Evolutionary conservation across 345 rosid species (phyloP).

Genomic region (Linum trigynum): DNA sequence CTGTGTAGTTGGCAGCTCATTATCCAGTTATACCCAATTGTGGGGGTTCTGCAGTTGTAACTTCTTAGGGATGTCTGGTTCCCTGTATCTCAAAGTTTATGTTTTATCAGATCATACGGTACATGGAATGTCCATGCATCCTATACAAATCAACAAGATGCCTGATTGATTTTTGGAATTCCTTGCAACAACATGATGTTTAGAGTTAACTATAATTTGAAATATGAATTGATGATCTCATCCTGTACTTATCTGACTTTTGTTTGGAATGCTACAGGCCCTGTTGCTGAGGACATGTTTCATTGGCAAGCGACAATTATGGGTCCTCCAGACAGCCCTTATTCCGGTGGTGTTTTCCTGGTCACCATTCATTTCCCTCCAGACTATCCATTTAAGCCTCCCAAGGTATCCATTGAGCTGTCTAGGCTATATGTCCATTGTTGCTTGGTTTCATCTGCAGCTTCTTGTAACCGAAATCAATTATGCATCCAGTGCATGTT

Average conservation of each 20-base stretch:
- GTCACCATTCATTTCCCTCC: constrained; percentile 28
- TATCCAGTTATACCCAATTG: too few relatives aligned
- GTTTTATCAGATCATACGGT: too few relatives aligned
- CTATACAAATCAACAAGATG: too few relatives aligned
- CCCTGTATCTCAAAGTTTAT: too few relatives aligned
- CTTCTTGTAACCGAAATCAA: background rate
- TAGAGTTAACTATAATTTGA: background rate
- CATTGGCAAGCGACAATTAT: constrained; percentile 30
- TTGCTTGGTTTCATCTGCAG: background rate
- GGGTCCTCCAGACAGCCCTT: constrained; percentile 29
- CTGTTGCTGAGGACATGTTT: constrained; percentile 28
- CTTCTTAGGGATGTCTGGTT: too few relatives aligned
- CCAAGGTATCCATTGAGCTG: constrained; percentile 13
- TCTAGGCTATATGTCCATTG: background rate
- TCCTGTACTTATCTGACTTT: background rate
- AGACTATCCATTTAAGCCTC: constrained; percentile 28
- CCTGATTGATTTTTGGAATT: too few relatives aligned
- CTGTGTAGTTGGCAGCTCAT: too few relatives aligned
- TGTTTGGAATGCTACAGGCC: constrained; percentile 13
- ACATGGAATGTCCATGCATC: too few relatives aligned
- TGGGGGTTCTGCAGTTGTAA: too few relatives aligned
- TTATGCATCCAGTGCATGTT: background rate
- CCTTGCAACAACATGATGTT: too few relatives aligned
- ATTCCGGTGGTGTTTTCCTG: constrained; percentile 26
- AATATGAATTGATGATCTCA: background rate